Percentiles rank a stretch among this genome's conserved stretches.
Evolutionary conservation across 2,329 filamentous ascomycete genomes (phyloP).

Genomic region (Cladophialophora exuberans): DNA sequence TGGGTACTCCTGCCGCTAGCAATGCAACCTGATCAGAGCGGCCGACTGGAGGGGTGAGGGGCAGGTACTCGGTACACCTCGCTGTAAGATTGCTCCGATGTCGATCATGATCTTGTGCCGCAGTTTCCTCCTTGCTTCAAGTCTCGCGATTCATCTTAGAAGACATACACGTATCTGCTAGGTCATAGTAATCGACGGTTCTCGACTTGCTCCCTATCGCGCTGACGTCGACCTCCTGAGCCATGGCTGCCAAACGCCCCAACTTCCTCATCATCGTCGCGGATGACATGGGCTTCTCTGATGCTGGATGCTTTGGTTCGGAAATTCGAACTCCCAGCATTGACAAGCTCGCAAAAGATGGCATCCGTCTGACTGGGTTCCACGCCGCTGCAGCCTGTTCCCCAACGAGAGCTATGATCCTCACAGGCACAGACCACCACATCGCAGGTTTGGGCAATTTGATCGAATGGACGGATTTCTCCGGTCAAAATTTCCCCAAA

Average conservation of each 20-base stretch:
- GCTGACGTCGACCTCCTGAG: too few species aligned
- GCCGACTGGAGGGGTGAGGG: too few species aligned
- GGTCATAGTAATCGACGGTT: too few species aligned
- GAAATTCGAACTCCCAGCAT: constrained; percentile 65
- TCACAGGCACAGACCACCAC: constrained; percentile 59
- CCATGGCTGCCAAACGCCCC: constrained; percentile 44
- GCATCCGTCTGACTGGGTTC: constrained; percentile 66
- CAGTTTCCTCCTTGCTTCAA: neutral
- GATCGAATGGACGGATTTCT: constrained; percentile 58
- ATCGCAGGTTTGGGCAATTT: constrained; percentile 37
- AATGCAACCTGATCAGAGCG: neutral
- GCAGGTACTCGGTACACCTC: neutral
- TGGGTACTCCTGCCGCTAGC: too few species aligned
- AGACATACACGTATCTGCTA: neutral
- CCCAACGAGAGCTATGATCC: constrained; percentile 67
- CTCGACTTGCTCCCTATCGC: too few species aligned
- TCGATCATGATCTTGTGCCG: neutral
- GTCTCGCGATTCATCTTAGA: neutral
- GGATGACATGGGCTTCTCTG: constrained; percentile 64
- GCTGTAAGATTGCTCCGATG: constrained; percentile 10
- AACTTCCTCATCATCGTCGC: constrained; percentile 65
- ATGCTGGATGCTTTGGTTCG: constrained; percentile 62
- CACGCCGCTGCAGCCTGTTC: constrained; percentile 68
- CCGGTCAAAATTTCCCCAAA: constrained; percentile 56
- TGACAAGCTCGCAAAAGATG: constrained; percentile 56